Base-by-base conservation (phyloP, 108 stramenopile genomes). In the Pelagomonas calceolata region DNA sequence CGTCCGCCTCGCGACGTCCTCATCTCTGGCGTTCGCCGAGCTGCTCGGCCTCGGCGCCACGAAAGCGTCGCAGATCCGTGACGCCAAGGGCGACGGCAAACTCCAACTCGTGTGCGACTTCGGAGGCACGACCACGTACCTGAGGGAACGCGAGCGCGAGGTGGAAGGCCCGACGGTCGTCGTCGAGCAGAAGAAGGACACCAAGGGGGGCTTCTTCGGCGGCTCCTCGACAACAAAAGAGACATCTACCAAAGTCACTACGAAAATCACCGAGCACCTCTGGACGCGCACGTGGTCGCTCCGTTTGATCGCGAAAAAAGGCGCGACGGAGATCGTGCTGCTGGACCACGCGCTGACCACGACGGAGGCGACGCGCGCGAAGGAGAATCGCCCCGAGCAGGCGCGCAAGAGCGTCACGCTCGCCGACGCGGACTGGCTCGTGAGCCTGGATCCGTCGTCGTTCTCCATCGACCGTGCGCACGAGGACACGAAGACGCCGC, bases 391-490 rank as follows among this genome's bases (percentile, higher is more conserved):
- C 0, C 32, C 73, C 0, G 66, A 37, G 10, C 33, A 30, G 45
- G 63, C 35, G 14, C 66, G 32, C 21, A 30, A 30, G n/a, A 32
- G 32, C 45, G 73, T 21, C 34, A 60, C 14, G 33, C 32, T 7
- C 18, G 73, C 66, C 30, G 66, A 67, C 68, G 31, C 66, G 21
- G 34, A 65, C 32, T 16, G 26, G 31, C 43, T 73, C 30, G 21
- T 73, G 18, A 18, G 18, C 4, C 34, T 36, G 0, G 30, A 26
- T 10, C 39, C 34, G 0, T 32, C 34, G 15, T 14, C 68, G 9
- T 74, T 74, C 36, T 17, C 32, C 4, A 74, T 74, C 33, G 73
- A 74, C 66, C 69, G 69, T 0, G 32, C 73, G n/a, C n/a, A n/a
- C n/a, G 18, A 64, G 16, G 33, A 18, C 34, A n/a, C 63, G 34